Percentiles rank a stretch among this genome's conserved stretches.
Conservation (phyloP, 2,329 filamentous ascomycete species). For the Microcyclosporella mali region DNA sequence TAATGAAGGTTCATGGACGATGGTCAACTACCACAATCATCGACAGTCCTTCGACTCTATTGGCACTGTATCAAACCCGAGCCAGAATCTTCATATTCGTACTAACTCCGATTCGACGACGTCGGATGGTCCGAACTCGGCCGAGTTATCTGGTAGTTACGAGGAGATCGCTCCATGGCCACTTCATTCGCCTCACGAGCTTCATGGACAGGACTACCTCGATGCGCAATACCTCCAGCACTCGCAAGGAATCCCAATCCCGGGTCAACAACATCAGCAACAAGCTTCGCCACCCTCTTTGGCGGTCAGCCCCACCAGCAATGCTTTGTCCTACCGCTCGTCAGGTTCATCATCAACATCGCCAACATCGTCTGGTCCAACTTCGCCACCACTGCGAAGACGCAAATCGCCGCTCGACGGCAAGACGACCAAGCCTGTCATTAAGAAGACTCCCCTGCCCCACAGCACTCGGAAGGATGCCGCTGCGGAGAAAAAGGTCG, state of each 20-base stretch:
- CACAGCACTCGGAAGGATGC: slow-evolving; percentile 70
- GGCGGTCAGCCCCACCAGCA: slow-evolving; percentile 24
- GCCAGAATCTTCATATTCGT: slow-evolving; percentile 81
- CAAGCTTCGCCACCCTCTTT: slow-evolving; percentile 24
- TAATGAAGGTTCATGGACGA: slow-evolving; percentile 66
- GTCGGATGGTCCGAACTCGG: slow-evolving; percentile 53
- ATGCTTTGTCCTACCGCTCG: slow-evolving; percentile 21
- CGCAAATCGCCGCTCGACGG: slow-evolving; percentile 56
- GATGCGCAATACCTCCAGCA: slow-evolving; percentile 50
- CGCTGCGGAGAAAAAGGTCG: slow-evolving; percentile 79
- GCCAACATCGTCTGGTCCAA: slow-evolving; percentile 30
- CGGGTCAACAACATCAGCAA: slow-evolving; percentile 21
- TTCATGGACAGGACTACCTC: slow-evolving; percentile 56
- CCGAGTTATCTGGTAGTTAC: slow-evolving; percentile 65
- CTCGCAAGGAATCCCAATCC: slow-evolving; percentile 21
- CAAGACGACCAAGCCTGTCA: slow-evolving; percentile 78
- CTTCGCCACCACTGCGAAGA: slow-evolving; percentile 53
- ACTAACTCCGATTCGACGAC: slow-evolving; percentile 83
- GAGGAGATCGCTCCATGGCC: slow-evolving; percentile 69
- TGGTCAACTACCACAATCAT: slow-evolving; percentile 56
- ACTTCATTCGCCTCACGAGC: slow-evolving; percentile 75
- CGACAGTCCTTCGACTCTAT: slow-evolving; percentile 61
- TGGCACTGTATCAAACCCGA: slow-evolving; percentile 78
- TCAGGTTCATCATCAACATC: slow-evolving; percentile 30
- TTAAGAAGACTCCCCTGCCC: slow-evolving; percentile 59